Conservation (phyloP, 208 protist species). For the Trypanosoma caninum region DNA sequence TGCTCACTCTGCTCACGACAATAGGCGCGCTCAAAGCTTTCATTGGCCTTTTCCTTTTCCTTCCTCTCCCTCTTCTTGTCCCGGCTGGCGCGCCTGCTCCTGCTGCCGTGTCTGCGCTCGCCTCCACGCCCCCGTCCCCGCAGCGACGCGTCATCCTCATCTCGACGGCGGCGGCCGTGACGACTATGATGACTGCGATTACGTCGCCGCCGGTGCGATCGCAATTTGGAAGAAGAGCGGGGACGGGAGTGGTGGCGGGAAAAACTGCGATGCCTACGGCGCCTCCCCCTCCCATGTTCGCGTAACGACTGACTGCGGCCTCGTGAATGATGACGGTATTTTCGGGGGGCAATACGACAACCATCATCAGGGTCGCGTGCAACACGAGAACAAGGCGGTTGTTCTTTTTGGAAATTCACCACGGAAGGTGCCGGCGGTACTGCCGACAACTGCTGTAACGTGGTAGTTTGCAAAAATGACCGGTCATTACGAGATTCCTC, state of each 20-base stretch:
- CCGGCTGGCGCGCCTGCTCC: slow-evolving; percentile 3
- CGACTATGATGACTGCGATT: slow-evolving; percentile 2
- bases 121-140: not conserved
- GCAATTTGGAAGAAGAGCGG: too few relatives aligned
- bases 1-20: too few relatives aligned
- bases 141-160: not conserved
- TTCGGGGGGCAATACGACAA: too few relatives aligned
- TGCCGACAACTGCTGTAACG: not conserved
- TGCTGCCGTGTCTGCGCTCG: slow-evolving; percentile 7
- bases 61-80: not conserved
- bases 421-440: not conserved
- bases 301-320: not conserved
- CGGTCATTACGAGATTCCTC: too few relatives aligned
- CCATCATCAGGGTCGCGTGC: too few relatives aligned
- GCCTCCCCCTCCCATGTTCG: slow-evolving; percentile 3
- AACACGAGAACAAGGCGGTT: too few relatives aligned
- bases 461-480: too few relatives aligned
- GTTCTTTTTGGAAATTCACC: not conserved
- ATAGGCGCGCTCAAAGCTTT: too few relatives aligned
- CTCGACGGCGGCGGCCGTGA: slow-evolving; percentile 9
- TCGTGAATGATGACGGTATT: slow-evolving; percentile 10
- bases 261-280: slow-evolving; percentile 1
- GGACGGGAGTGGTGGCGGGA: not conserved
- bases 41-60: not conserved
- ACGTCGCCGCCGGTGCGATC: not conserved